A percentile compares a stretch with the other conserved stretches of the same genome.
These are phyloP conservation scores for Saksenaea vasiformis DNA, from an alignment of 371 early-diverging fungal species.

Conservation along the genomic window DNA sequence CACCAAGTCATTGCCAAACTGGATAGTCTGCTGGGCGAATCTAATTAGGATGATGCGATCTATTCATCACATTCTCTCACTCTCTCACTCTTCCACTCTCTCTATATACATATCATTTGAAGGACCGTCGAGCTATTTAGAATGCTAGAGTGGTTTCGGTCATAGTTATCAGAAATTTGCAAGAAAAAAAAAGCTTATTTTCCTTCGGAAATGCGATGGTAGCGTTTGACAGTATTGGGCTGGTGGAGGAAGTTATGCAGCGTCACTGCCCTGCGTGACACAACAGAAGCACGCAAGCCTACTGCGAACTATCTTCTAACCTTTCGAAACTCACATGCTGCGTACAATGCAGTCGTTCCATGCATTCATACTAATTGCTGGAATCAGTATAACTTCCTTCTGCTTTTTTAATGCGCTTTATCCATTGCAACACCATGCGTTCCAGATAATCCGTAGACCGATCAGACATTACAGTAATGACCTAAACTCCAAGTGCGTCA, in stretches of 20 bases:
- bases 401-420: not conserved
- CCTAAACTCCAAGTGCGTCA: not conserved
- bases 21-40: not conserved
- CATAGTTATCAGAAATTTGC: too few species aligned
- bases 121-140: too few species aligned
- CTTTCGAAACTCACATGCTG: too few species aligned
- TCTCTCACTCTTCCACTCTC: not conserved
- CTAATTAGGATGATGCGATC: slow-evolving; percentile 2
- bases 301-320: too few species aligned
- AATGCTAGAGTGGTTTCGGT: too few species aligned
- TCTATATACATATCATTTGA: not conserved
- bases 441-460: not conserved
- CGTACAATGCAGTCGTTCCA: not conserved
- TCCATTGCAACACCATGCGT: not conserved
- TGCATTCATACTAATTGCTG: not conserved
- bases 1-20: slow-evolving; percentile 23
- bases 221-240: too few species aligned
- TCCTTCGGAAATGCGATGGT: too few species aligned
- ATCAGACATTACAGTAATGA: not conserved
- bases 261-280: too few species aligned
- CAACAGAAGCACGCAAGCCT: too few species aligned
- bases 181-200: too few species aligned
- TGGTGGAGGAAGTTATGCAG: too few species aligned
- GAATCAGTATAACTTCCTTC: not conserved
- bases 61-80: not conserved